These are phyloP conservation scores for Aspergillus wentii DNA, from an alignment of 495 filamentous ascomycete species.

Conservation along the genomic window DNA sequence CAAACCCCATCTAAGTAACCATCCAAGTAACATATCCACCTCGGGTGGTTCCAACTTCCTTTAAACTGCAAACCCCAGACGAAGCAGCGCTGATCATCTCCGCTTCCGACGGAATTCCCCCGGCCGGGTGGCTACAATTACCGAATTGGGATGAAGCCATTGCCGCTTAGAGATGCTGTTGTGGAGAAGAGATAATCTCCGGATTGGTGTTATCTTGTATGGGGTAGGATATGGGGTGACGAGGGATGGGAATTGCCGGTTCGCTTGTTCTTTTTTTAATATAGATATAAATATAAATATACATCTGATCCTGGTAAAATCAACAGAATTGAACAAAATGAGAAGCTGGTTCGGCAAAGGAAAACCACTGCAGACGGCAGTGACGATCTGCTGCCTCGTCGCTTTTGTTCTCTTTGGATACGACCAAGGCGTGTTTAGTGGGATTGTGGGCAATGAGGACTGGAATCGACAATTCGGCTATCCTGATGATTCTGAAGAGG, in stretches of 20 bases:
- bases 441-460: slow-evolving; percentile 42
- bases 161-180: too few relatives aligned
- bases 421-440: slow-evolving; percentile 52
- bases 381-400: background rate
- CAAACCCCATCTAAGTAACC: too few relatives aligned
- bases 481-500: slow-evolving; percentile 36
- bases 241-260: background rate
- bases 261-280: background rate
- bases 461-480: slow-evolving; percentile 41
- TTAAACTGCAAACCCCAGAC: too few relatives aligned
- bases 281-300: too few relatives aligned
- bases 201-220: background rate
- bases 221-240: background rate
- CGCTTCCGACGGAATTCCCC: too few relatives aligned
- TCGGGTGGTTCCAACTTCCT: too few relatives aligned
- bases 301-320: too few relatives aligned
- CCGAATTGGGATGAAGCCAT: background rate
- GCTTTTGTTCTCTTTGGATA: slow-evolving; percentile 24
- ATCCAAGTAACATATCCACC: too few relatives aligned
- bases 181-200: too few relatives aligned
- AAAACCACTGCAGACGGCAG: background rate
- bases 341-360: background rate
- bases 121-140: background rate
- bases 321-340: background rate
- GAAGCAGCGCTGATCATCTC: too few relatives aligned